These are phyloP conservation scores for Amylocarpus encephaloides DNA, from an alignment of 2,329 filamentous ascomycete species.

Conservation along the genomic window DNA sequence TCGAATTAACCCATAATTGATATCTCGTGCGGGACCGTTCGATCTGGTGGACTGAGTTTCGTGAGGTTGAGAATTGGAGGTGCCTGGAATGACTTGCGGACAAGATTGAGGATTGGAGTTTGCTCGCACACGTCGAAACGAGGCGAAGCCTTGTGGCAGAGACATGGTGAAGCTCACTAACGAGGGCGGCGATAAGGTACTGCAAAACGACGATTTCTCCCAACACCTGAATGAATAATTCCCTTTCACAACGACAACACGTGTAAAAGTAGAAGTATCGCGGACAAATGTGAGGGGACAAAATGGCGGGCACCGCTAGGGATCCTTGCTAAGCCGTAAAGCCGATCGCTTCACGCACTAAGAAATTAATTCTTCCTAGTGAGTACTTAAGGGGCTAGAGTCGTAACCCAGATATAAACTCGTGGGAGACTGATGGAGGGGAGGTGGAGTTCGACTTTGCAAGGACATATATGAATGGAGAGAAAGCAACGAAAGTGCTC, in stretches of 20 bases:
- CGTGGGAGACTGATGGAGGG: too few relatives aligned
- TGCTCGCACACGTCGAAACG: conserved; percentile 17
- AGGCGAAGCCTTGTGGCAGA: conserved; percentile 14
- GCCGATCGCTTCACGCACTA: neutral
- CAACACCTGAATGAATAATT: too few relatives aligned
- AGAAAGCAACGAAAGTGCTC: too few relatives aligned
- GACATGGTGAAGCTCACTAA: conserved; percentile 18
- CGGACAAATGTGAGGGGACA: neutral
- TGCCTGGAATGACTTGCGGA: conserved; percentile 25
- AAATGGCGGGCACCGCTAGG: neutral
- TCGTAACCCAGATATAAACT: too few relatives aligned
- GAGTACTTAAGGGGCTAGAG: too few relatives aligned
- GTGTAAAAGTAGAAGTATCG: neutral
- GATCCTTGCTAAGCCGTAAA: conserved; percentile 2
- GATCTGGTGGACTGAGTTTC: conserved; percentile 11
- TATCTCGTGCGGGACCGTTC: conserved; percentile 9
- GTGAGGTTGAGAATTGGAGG: conserved; percentile 13
- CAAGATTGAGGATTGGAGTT: conserved; percentile 25
- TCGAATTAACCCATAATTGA: conserved; percentile 22
- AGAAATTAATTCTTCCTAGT: neutral
- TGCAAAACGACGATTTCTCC: too few relatives aligned
- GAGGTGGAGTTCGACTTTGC: too few relatives aligned
- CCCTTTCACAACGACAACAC: neutral
- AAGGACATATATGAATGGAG: too few relatives aligned
- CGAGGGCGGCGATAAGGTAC: neutral